Base-by-base conservation (phyloP, 768 basidiomycete species). In the Pholiota microspora region DNA sequence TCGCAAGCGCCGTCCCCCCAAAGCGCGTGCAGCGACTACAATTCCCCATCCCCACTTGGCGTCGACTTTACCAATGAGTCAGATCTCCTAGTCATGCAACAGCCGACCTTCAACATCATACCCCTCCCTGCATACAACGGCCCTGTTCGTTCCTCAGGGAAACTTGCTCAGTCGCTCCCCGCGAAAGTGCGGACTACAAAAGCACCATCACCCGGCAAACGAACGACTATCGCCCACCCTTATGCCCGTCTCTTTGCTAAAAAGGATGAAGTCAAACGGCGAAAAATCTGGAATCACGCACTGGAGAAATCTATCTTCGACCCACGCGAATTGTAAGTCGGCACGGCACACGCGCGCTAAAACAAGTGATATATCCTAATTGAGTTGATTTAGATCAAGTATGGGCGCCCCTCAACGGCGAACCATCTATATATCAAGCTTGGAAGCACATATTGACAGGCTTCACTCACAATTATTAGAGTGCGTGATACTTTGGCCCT, bases 231-330 rank as follows among this genome's bases (percentile, higher is more conserved):
- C 53, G 71, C 78, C 0, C 86, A 88, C 56, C 87, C 87, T 0
- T 89, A 89, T 57, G 84, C 87, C 4, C 82, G 87, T 53, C 76
- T 88, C 8, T 80, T 82, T 58, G 84, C 84, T 3, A 84, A 83
- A 64, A 83, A 83, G 44, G 78, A 81, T 45, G 78, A 78, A 45
- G 75, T 78, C 4, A 89, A 89, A 68, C 81, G 85, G 3, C 78
- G 88, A 15, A 86, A 83, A 64, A 86, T 87, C 13, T 91, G 89
- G 89, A 86, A 85, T 46, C 89, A 89, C 58, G 81, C 83, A 1
- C 79, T 89, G 54, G 89, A 91, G 68, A 89, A 89, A 64, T 75
- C 75, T 12, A 73, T 90, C 23, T 90, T 90, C 68, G 77, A 71
- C 5, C 77, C 86, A 0, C 78, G 80, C 45, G 88, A 91, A 66